Evolutionary conservation across 2,329 filamentous ascomycete species (phyloP).

Genomic region (Colletotrichum liaoningense): DNA sequence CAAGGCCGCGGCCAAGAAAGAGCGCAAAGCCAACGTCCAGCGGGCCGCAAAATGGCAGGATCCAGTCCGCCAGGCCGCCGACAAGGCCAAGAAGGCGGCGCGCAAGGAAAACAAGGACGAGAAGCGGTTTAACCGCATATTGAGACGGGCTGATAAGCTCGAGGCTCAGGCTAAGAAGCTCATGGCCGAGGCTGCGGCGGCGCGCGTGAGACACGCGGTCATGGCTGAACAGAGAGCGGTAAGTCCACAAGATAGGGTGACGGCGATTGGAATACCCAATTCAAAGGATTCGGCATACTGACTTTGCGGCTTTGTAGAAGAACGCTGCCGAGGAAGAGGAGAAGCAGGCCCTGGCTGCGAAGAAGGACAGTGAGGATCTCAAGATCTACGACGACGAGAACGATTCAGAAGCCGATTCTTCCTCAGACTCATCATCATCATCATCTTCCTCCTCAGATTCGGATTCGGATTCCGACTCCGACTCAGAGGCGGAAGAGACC

Average conservation of each 20-base stretch:
- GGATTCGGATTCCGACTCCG: slow-evolving; percentile 28
- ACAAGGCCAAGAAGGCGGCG: slow-evolving; percentile 45
- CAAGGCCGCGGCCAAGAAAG: slow-evolving; percentile 51
- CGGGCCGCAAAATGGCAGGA: slow-evolving; percentile 47
- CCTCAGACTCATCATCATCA: slow-evolving; percentile 34
- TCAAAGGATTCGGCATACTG: not conserved
- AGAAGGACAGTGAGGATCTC: slow-evolving; percentile 31
- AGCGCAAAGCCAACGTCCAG: slow-evolving; percentile 48
- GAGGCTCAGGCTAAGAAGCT: slow-evolving; percentile 54
- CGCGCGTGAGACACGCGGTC: slow-evolving; percentile 42
- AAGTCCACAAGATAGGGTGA: not conserved
- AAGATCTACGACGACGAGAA: slow-evolving; percentile 37
- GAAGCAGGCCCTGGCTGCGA: slow-evolving; percentile 23
- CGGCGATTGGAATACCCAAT: not conserved
- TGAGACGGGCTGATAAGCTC: slow-evolving; percentile 53
- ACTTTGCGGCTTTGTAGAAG: slow-evolving; percentile 36
- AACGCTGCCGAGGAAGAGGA: slow-evolving; percentile 42
- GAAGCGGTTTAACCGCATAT: slow-evolving; percentile 51
- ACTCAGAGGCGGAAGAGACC: slow-evolving; percentile 35
- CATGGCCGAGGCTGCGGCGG: slow-evolving; percentile 52
- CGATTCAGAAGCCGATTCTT: slow-evolving; percentile 37
- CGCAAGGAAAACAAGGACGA: slow-evolving; percentile 46
- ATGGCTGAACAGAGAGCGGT: slow-evolving; percentile 43
- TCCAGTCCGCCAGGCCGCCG: slow-evolving; percentile 44
- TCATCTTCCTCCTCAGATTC: not conserved